Evolutionary conservation across 169 alveolate species (phyloP).

Genomic region (Cryptosporidium muris): DNA sequence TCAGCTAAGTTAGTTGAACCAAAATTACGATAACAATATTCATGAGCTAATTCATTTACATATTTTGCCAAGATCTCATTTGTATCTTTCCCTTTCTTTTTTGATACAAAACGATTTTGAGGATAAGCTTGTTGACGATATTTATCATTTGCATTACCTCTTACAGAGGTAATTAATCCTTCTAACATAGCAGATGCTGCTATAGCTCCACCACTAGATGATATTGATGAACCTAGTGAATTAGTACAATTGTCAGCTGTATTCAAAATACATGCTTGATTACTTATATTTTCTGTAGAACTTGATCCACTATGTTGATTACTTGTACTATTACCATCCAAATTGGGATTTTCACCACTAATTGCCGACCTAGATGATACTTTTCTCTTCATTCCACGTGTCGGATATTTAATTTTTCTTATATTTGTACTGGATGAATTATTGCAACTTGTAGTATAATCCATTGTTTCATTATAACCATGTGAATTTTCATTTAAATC

Average conservation of each 20-base stretch:
- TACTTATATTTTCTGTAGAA: neutral
- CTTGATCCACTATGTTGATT: neutral
- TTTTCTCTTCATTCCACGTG: conserved; percentile 53
- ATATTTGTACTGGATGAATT: neutral
- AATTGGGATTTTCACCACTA: neutral
- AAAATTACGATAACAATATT: conserved; percentile 65
- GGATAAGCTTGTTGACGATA: conserved; percentile 71
- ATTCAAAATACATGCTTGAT: neutral
- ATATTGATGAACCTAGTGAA: neutral
- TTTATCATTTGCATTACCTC: conserved; percentile 56
- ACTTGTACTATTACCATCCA: neutral
- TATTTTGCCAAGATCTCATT: conserved; percentile 64
- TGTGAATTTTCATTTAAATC: neutral
- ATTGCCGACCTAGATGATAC: conserved; percentile 17
- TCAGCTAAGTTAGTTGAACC: conserved; percentile 66
- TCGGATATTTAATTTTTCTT: neutral
- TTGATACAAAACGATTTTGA: conserved; percentile 58
- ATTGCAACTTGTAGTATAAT: neutral
- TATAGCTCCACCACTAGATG: conserved; percentile 48
- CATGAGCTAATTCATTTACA: conserved; percentile 61
- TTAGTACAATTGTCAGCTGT: neutral
- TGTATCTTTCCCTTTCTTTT: conserved; percentile 59
- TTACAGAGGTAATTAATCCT: conserved; percentile 54
- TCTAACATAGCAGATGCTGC: conserved; percentile 70
- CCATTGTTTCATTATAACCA: neutral